Evolutionary conservation across 2,329 filamentous ascomycete genomes (phyloP).

Genomic region (Neopestalotiopsis rosae): DNA sequence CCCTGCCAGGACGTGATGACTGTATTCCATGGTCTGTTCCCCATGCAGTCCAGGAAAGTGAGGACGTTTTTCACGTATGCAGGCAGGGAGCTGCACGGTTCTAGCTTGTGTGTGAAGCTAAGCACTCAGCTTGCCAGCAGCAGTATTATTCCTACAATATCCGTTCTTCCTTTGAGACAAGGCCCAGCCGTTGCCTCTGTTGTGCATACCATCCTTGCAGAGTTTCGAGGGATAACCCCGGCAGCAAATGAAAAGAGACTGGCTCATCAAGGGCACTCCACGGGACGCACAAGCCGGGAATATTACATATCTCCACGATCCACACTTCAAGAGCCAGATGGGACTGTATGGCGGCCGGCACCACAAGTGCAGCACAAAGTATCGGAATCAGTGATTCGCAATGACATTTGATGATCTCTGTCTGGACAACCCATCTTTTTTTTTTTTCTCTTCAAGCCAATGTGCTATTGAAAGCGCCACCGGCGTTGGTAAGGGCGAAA

Average conservation of each 20-base stretch:
- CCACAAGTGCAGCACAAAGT: not conserved
- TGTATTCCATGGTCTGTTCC: not conserved
- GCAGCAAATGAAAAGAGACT: conserved; percentile 3
- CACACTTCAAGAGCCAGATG: not conserved
- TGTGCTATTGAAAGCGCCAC: not conserved
- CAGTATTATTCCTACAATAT: not conserved
- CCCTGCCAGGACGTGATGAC: not conserved
- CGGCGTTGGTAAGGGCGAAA: not conserved
- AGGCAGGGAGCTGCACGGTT: not conserved
- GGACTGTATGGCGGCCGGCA: not conserved
- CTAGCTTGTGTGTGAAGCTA: not conserved
- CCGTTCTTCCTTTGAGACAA: not conserved
- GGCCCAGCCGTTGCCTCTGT: not conserved
- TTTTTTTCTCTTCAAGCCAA: not conserved
- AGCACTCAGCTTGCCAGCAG: not conserved
- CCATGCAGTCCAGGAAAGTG: not conserved
- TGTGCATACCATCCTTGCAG: not conserved
- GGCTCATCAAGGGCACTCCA: not conserved
- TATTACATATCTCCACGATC: conserved; percentile 1
- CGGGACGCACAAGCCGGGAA: conserved; percentile 1
- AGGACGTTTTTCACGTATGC: not conserved
- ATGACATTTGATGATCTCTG: not conserved
- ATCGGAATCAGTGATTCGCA: not conserved
- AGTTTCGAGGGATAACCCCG: not conserved
- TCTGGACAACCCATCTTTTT: not conserved